Conservation (phyloP, 2,329 filamentous ascomycete genomes). For the Trichoderma harzianum region DNA sequence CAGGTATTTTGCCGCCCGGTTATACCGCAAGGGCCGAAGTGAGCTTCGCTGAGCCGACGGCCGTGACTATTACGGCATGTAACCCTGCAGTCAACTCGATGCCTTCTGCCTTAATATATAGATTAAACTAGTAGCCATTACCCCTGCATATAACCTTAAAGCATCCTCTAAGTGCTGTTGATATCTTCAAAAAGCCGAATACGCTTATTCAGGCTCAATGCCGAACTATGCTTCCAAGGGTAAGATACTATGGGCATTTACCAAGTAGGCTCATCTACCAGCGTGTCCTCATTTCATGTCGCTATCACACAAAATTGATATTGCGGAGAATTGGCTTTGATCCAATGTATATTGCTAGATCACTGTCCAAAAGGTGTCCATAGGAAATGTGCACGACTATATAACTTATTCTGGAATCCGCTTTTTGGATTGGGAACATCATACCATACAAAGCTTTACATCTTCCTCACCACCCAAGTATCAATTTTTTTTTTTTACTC, state of each 20-base stretch:
- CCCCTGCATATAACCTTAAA: not conserved
- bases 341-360: not conserved
- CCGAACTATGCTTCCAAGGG: not conserved
- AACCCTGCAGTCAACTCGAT: not conserved
- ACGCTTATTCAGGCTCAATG: conserved; percentile 11
- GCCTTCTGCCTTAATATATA: not conserved
- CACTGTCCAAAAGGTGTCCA: not conserved
- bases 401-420: not conserved
- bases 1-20: conserved; percentile 1
- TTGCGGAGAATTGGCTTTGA: not conserved
- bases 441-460: not conserved
- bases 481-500: not conserved
- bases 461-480: not conserved
- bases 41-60: not conserved
- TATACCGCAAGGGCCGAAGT: not conserved
- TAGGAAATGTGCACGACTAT: not conserved
- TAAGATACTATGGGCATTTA: not conserved
- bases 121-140: not conserved
- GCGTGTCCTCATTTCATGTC: not conserved
- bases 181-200: not conserved
- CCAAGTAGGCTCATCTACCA: not conserved
- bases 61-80: not conserved
- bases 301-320: not conserved
- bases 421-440: not conserved
- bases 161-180: not conserved